phyloP scores from a whole-genome alignment of 768 basidiomycete species.

The Multifurca ochricompacta region DNA sequence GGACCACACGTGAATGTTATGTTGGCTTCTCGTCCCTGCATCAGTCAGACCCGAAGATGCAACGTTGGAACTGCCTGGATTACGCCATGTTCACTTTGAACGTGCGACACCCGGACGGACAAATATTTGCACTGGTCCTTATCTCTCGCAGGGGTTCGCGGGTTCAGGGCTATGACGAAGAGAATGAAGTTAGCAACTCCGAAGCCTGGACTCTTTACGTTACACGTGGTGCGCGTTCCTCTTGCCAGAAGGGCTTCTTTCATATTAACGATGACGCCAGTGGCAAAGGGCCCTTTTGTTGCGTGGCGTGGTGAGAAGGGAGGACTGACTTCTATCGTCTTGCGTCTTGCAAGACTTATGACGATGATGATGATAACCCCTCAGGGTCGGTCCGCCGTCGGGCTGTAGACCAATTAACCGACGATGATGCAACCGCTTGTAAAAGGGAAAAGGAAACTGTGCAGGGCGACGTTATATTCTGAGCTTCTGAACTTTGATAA shows the following conservation, averaged over 20 bases:
- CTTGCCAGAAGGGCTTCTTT: too few relatives aligned
- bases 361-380: slow-evolving; percentile 1
- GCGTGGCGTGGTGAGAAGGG: not conserved
- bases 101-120: not conserved
- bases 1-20: not conserved
- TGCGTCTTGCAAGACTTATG: slow-evolving; percentile 17
- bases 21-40: not conserved
- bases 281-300: not conserved
- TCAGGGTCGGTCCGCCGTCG: too few relatives aligned
- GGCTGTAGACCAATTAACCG: too few relatives aligned
- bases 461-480: not conserved
- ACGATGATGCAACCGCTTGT: too few relatives aligned
- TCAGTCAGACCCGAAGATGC: not conserved
- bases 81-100: not conserved
- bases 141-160: slow-evolving; percentile 1
- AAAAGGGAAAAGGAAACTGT: too few relatives aligned
- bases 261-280: too few relatives aligned
- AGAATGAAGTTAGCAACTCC: slow-evolving; percentile 1
- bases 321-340: not conserved
- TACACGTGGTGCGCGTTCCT: too few relatives aligned
- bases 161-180: slow-evolving; percentile 16
- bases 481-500: slow-evolving; percentile 13
- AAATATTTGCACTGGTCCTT: slow-evolving; percentile 7
- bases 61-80: slow-evolving; percentile 6
- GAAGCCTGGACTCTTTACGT: slow-evolving; percentile 10